Conservation (phyloP, 2,329 filamentous ascomycete genomes). For the Alternaria sp. region DNA sequence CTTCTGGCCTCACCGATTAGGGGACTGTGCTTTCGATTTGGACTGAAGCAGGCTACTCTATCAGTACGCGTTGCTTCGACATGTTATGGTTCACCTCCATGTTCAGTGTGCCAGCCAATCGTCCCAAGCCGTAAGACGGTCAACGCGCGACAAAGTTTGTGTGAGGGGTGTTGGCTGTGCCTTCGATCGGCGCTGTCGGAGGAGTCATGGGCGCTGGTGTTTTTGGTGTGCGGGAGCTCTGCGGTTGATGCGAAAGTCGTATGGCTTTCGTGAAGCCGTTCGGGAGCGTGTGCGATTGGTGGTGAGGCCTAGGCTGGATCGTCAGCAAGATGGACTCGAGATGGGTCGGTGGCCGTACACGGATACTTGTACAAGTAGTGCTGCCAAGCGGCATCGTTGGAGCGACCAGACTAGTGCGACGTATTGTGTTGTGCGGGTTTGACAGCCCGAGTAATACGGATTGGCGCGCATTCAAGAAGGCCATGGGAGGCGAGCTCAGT, state of each 20-base stretch:
- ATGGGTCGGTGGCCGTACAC: conserved; percentile 23
- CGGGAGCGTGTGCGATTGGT: conserved; percentile 71
- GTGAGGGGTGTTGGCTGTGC: background rate
- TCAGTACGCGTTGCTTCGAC: background rate
- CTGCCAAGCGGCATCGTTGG: conserved; percentile 44
- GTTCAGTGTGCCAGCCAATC: background rate
- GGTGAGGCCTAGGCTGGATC: conserved; percentile 55
- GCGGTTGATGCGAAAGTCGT: background rate
- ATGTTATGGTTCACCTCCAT: background rate
- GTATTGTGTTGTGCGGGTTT: background rate
- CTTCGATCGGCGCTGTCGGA: background rate
- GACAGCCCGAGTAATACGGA: too few species aligned
- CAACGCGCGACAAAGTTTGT: background rate
- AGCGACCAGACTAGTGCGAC: background rate
- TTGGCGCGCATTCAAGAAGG: too few species aligned
- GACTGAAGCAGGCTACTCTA: background rate
- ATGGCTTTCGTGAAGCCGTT: conserved; percentile 26
- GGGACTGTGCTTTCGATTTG: background rate
- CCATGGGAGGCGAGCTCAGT: too few species aligned
- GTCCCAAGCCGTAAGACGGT: background rate
- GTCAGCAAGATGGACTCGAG: conserved; percentile 11
- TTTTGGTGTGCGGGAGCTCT: background rate
- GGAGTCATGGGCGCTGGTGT: background rate
- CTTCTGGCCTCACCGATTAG: background rate
- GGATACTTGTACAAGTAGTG: conserved; percentile 53